Evolutionary conservation across 495 filamentous ascomycete genomes (phyloP).

Genomic region (Annulohypoxylon bovei): DNA sequence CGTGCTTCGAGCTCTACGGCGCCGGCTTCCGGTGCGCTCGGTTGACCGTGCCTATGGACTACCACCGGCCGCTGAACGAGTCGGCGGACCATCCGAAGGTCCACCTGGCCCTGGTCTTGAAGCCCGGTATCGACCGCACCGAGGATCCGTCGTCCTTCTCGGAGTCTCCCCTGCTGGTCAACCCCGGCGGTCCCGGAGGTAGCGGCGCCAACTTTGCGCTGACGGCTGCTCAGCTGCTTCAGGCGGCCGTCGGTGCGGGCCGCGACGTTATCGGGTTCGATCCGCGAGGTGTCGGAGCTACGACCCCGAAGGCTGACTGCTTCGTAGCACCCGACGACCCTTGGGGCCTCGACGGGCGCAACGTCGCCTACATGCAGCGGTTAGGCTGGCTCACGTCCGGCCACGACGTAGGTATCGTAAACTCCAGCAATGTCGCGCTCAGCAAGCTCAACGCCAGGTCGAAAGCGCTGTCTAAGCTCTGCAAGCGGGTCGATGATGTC

Average conservation of each 20-base stretch:
- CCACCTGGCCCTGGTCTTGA: slow-evolving; percentile 61
- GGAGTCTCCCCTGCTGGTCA: slow-evolving; percentile 38
- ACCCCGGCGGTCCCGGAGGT: slow-evolving; percentile 62
- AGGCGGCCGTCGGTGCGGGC: slow-evolving; percentile 51
- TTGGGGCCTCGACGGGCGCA: slow-evolving; percentile 35
- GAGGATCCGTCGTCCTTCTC: slow-evolving; percentile 54
- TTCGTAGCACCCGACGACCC: slow-evolving; percentile 38
- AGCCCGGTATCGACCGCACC: slow-evolving; percentile 60
- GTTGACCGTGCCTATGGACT: slow-evolving; percentile 68
- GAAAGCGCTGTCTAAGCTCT: slow-evolving; percentile 49
- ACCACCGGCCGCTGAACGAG: slow-evolving; percentile 51
- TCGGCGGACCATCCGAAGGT: slow-evolving; percentile 52
- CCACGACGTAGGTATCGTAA: slow-evolving; percentile 47
- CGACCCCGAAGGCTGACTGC: slow-evolving; percentile 47
- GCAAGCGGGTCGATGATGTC: slow-evolving; percentile 45
- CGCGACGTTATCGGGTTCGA: slow-evolving; percentile 51
- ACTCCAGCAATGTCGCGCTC: slow-evolving; percentile 51
- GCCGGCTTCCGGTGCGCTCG: slow-evolving; percentile 61
- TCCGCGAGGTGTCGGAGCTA: slow-evolving; percentile 48
- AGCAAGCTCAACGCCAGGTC: slow-evolving; percentile 43
- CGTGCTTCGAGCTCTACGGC: slow-evolving; percentile 46
- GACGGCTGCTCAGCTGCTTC: slow-evolving; percentile 50
- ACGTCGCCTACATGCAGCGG: slow-evolving; percentile 41
- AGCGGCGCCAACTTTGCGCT: slow-evolving; percentile 56
- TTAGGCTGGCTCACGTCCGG: slow-evolving; percentile 24